Evolutionary conservation across 495 filamentous ascomycete species (phyloP).

Genomic region (Aspergillus kassunensis): DNA sequence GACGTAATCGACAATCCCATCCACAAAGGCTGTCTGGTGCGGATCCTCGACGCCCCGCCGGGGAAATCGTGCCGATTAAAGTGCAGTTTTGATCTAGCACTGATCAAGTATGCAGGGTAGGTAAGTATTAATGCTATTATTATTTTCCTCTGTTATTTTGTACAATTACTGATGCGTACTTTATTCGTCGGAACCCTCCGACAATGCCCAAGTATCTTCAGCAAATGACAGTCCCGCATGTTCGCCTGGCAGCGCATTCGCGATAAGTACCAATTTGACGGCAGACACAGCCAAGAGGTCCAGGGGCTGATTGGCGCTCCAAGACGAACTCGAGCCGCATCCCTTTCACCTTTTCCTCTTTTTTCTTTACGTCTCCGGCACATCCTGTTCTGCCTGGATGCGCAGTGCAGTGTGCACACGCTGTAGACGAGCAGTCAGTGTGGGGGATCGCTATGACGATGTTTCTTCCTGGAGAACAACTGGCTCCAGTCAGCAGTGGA

Average conservation of each 20-base stretch:
- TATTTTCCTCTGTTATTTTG: background rate
- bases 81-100: background rate
- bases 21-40: slow-evolving; percentile 10
- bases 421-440: background rate
- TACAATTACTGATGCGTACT: slow-evolving; percentile 1
- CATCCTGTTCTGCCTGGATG: slow-evolving; percentile 1
- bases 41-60: slow-evolving; percentile 8
- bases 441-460: slow-evolving; percentile 9
- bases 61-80: slow-evolving; percentile 6
- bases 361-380: background rate
- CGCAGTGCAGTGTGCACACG: background rate
- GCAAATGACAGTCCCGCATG: slow-evolving; percentile 8
- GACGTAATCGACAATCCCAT: slow-evolving; percentile 3
- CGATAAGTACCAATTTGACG: background rate
- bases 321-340: slow-evolving; percentile 7
- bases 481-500: background rate
- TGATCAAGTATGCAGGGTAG: too few species aligned
- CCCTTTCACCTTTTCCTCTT: background rate
- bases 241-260: background rate
- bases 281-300: background rate
- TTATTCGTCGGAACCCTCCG: background rate
- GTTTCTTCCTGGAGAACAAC: background rate
- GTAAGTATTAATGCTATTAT: too few species aligned
- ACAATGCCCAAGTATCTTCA: background rate
- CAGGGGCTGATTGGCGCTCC: slow-evolving; percentile 1